phyloP scores from a whole-genome alignment of 345 rosid species.

The Anacardium occidentale region DNA sequence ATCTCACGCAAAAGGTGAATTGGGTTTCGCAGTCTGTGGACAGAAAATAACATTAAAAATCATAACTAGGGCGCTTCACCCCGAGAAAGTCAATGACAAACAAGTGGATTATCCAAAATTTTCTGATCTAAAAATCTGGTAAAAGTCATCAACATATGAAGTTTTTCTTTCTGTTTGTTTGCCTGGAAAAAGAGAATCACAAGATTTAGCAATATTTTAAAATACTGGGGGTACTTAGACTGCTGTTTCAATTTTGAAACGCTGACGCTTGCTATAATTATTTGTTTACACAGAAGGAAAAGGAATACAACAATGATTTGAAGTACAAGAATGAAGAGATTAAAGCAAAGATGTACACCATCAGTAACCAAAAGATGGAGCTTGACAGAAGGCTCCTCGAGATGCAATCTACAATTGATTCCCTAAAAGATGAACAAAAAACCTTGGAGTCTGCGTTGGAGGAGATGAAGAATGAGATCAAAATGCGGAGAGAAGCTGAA shows the following conservation, averaged over 20 bases:
- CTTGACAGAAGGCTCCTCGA: constrained; percentile 42
- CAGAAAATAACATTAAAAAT: too few species aligned
- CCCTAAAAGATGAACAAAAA: constrained; percentile 55
- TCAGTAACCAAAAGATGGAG: constrained; percentile 52
- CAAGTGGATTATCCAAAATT: too few species aligned
- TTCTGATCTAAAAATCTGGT: too few species aligned
- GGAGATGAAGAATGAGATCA: constrained; percentile 48
- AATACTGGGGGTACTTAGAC: background rate
- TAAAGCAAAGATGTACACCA: constrained; percentile 38
- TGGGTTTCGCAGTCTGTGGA: background rate
- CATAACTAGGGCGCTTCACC: too few species aligned
- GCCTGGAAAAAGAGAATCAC: too few species aligned
- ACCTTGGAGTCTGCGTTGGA: constrained; percentile 43
- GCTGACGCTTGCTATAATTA: background rate
- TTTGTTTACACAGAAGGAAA: constrained; percentile 44
- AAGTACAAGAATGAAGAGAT: constrained; percentile 42
- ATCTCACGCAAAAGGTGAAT: background rate
- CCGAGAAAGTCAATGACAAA: too few species aligned
- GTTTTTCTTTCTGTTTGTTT: too few species aligned
- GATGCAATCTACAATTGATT: constrained; percentile 52
- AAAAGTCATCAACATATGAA: too few species aligned
- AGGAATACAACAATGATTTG: constrained; percentile 41
- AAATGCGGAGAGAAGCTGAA: constrained; percentile 25
- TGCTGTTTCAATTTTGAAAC: background rate
- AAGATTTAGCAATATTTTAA: background rate